Conservation (phyloP, 2,329 filamentous ascomycete genomes). For the Aspergillus brasiliensis region DNA sequence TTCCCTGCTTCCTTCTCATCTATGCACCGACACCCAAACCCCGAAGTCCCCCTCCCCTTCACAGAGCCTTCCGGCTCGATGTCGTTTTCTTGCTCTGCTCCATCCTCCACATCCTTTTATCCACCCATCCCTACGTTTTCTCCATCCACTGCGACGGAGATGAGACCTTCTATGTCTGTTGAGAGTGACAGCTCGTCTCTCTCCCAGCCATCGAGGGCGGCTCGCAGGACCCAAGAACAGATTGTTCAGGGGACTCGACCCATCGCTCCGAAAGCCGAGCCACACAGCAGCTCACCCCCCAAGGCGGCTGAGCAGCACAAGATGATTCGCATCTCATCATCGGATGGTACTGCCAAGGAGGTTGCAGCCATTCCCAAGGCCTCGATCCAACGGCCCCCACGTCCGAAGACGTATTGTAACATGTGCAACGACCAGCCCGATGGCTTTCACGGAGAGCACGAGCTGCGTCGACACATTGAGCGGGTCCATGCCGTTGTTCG, state of each 20-base stretch:
- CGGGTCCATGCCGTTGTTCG: slow-evolving; percentile 65
- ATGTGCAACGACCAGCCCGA: slow-evolving; percentile 72
- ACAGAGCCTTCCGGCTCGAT: slow-evolving; percentile 31
- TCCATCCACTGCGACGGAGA: slow-evolving; percentile 49
- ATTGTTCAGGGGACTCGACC: slow-evolving; percentile 51
- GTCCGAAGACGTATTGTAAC: slow-evolving; percentile 70
- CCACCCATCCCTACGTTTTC: slow-evolving; percentile 32
- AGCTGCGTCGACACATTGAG: slow-evolving; percentile 69
- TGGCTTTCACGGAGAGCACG: slow-evolving; percentile 85
- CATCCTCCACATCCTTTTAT: slow-evolving; percentile 34
- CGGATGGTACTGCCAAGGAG: slow-evolving; percentile 57
- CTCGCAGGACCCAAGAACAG: slow-evolving; percentile 52
- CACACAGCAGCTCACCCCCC: slow-evolving; percentile 32
- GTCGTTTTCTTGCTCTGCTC: slow-evolving; percentile 41
- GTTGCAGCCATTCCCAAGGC: slow-evolving; percentile 58
- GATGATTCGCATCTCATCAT: slow-evolving; percentile 55
- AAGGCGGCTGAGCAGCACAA: slow-evolving; percentile 44
- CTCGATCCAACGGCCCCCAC: slow-evolving; percentile 65
- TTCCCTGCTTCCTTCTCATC: slow-evolving; percentile 26
- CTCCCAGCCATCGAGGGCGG: slow-evolving; percentile 48
- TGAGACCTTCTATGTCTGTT: slow-evolving; percentile 53
- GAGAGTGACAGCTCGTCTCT: slow-evolving; percentile 49
- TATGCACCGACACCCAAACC: slow-evolving; percentile 19
- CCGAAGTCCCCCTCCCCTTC: slow-evolving; percentile 34
- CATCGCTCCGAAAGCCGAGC: slow-evolving; percentile 52